These are phyloP conservation scores for Pyrus pyrifolia DNA, from an alignment of 306 rosid genomes.

Conservation along the genomic window DNA sequence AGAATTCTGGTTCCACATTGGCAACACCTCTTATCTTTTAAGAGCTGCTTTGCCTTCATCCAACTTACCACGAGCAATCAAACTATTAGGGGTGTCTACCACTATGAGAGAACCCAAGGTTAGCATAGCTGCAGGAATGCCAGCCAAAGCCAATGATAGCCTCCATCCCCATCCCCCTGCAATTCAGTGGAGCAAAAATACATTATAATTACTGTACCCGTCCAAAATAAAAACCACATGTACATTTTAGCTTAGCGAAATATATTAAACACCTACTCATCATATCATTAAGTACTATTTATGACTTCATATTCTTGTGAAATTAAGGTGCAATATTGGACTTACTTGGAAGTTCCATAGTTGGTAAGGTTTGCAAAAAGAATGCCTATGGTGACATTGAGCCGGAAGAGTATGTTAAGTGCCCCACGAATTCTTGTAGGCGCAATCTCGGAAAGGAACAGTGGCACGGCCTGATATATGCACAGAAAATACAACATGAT, in stretches of 20 bases:
- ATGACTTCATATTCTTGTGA: too few relatives aligned
- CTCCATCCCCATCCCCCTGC: constrained; percentile 68
- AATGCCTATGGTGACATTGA: constrained; percentile 71
- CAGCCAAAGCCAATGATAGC: constrained; percentile 46
- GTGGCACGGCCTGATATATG: constrained; percentile 67
- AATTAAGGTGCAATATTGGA: too few relatives aligned
- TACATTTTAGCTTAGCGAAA: too few relatives aligned
- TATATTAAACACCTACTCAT: too few relatives aligned
- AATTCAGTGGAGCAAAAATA: constrained; percentile 15
- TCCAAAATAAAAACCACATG: too few relatives aligned
- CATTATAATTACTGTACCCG: too few relatives aligned
- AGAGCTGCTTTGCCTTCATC: constrained; percentile 43
- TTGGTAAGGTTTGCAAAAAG: constrained; percentile 54
- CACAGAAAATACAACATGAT: background rate
- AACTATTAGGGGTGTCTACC: constrained; percentile 47
- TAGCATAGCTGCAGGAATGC: constrained; percentile 37
- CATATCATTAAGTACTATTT: constrained; percentile 5
- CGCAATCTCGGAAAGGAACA: constrained; percentile 80
- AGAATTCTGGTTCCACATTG: constrained; percentile 42
- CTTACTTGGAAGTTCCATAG: constrained; percentile 35
- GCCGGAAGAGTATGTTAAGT: constrained; percentile 68
- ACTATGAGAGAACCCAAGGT: constrained; percentile 36
- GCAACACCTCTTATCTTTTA: constrained; percentile 47
- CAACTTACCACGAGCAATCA: constrained; percentile 42
- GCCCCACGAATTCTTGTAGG: constrained; percentile 86